Evolutionary conservation across 169 alveolate species (phyloP), one percentile per base, ranked within the genome.

Genomic region (Plasmodium ovale): DNA sequence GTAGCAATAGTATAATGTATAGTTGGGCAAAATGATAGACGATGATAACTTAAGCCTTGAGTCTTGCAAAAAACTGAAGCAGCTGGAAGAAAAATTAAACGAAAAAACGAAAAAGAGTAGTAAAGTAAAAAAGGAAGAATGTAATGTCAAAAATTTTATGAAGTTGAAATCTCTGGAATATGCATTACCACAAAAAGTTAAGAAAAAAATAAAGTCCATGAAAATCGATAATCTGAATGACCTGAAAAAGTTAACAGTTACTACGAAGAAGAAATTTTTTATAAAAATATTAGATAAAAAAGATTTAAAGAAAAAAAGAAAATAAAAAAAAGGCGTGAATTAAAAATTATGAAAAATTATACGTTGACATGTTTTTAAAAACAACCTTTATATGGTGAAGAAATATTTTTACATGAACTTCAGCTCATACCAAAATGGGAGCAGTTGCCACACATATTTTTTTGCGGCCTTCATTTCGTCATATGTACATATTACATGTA

Each of bases 1-100:
- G 7, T 2, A 47, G 16, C n/a, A 27, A 27, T 2, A 14, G n/a
- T n/a, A 62, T 27, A 31, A 33, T 62, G 47, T n/a, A 27, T 62
- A 62, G 12, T 62, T 39, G 19, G 2, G 21, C 62, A 79, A 56
- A 53, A 79, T 79, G 89, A 79, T 79, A 64, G 51, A 47, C 7
- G 89, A 64, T 64, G 89, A 79, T 51, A 39, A 79, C 42, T 53
- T 79, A 70, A 79, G 89, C 47, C 31, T 79, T 29, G 89, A 79
- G 35, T 79, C 89, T 44, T 64, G 35, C 58, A 79, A 79, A 39
- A 54, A 58, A 58, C 29, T 79, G 51, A 79, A 79, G 42, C 51
- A 79, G 49, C 72, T 79, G 56, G 89, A 79, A 58, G 82, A 79
- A 64, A 79, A 79, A 64, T 47, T 79, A 65, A 79, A 64, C 44